Evolutionary conservation across 306 rosid species (phyloP).

Genomic region (Vachellia pachyceras): DNA sequence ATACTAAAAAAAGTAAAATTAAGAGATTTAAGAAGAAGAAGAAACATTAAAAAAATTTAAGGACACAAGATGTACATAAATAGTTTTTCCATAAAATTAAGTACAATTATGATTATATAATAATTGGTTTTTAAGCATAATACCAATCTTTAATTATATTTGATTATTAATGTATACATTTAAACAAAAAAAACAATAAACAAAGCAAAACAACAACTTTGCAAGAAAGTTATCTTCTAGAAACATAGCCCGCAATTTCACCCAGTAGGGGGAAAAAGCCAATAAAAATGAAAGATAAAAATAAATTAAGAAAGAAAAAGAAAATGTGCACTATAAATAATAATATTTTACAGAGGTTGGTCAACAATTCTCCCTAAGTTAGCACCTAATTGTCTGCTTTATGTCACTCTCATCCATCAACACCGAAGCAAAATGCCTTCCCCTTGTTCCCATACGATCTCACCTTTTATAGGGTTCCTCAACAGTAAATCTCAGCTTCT

Average conservation of each 20-base stretch:
- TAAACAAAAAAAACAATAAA: neutral
- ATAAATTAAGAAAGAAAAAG: neutral
- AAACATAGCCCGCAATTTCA: neutral
- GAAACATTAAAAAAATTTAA: too few species aligned
- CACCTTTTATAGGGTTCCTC: neutral
- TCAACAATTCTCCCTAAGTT: constrained; percentile 67
- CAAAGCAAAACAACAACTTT: neutral
- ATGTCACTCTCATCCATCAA: constrained; percentile 53
- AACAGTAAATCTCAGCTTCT: neutral
- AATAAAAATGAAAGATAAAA: constrained; percentile 16
- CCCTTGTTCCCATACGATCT: constrained; percentile 45
- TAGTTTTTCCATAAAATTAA: too few species aligned
- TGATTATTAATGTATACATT: neutral
- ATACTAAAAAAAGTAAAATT: too few species aligned
- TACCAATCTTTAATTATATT: neutral
- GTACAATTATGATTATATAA: neutral
- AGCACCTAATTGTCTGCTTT: constrained; percentile 70
- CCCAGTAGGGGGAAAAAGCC: neutral
- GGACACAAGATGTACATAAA: too few species aligned
- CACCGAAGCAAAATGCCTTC: constrained; percentile 45
- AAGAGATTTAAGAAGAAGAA: too few species aligned
- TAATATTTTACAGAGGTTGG: constrained; percentile 55
- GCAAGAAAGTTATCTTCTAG: neutral
- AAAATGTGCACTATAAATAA: neutral
- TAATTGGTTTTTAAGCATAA: neutral